Evolutionary conservation across 495 filamentous ascomycete genomes (phyloP).

Genomic region (Terfezia boudieri): DNA sequence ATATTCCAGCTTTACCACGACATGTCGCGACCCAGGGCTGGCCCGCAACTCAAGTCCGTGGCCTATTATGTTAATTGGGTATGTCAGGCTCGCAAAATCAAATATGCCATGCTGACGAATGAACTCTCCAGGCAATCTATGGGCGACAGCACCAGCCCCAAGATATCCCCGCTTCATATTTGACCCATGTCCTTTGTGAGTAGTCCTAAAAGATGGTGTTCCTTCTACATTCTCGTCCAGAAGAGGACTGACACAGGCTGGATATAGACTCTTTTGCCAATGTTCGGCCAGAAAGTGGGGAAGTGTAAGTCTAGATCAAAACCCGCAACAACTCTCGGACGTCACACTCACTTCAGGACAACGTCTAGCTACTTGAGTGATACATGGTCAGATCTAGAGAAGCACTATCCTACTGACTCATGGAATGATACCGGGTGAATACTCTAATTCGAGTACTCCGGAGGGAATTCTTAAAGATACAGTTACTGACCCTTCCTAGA

Average conservation of each 20-base stretch:
- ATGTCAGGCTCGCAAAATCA: neutral
- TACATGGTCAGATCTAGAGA: slow-evolving; percentile 27
- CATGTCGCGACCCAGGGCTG: too few species aligned
- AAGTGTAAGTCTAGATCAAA: slow-evolving; percentile 35
- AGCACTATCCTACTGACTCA: slow-evolving; percentile 68
- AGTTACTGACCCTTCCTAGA: slow-evolving; percentile 7
- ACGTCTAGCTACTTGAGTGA: slow-evolving; percentile 15
- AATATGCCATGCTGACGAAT: neutral
- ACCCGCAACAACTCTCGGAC: neutral
- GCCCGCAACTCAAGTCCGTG: slow-evolving; percentile 26
- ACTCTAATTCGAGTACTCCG: too few species aligned
- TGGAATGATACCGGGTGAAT: slow-evolving; percentile 33
- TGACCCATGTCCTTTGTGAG: slow-evolving; percentile 67
- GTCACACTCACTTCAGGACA: neutral
- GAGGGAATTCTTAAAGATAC: too few species aligned
- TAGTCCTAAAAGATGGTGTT: neutral
- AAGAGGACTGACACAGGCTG: neutral
- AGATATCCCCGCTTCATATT: slow-evolving; percentile 62
- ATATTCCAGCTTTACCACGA: too few species aligned
- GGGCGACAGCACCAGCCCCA: slow-evolving; percentile 65
- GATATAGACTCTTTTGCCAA: slow-evolving; percentile 53
- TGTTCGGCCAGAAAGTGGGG: slow-evolving; percentile 47
- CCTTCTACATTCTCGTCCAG: neutral
- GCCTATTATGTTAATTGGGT: slow-evolving; percentile 74
- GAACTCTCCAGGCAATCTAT: slow-evolving; percentile 48